Base-by-base conservation (phyloP, 2,329 filamentous ascomycete genomes). In the Didymella sp. region DNA sequence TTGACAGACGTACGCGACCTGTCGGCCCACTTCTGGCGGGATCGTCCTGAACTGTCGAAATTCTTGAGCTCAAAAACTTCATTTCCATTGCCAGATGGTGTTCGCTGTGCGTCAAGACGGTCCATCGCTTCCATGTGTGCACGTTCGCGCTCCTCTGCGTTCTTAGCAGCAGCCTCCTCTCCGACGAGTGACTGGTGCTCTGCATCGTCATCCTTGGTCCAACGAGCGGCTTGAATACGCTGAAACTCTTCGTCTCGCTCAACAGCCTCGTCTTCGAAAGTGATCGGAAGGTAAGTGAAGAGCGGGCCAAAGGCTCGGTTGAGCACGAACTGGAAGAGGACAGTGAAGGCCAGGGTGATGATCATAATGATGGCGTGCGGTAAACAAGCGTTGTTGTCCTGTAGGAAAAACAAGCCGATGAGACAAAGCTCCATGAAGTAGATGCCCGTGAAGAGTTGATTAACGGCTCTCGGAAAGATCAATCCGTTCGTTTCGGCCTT, bases 371-470 rank as follows among this genome's bases (percentile, higher is more conserved):
- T 87, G 11, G 87, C 95, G 65, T 98, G 94, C 0, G 89, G 82
- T 21, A 88, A 82, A 71, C 91, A 95, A 0, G 83, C 79, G 7
- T 81, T 80, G 58, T 92, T 83, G 33, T 80, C 73, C 2, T 89
- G 86, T 21, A 96, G 81, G 77, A 97, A 92, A 78, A 98, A 98
- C 21, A 97, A 81, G 31, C 93, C 95, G 41, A 96, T 88, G 53
- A 98, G 82, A 66, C 89, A 93, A 2, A 97, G 81, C 70, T 98
- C 92, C 89, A 99, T 95, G 59, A 97, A 87, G 69, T 99, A 99
- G 0, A 99, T 79, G 0, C 95, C 95, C 0, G 92, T 95, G 71
- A 99, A 98, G 0, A 95, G 90, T 73, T 97, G 94, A 71, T 97
- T 97, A 77, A 98, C 90, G 0, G 95, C 95, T 31, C 89, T 86